These are phyloP conservation scores for Hordeum marinum DNA, from an alignment of 176 grass and related monocot species.

Conservation along the genomic window DNA sequence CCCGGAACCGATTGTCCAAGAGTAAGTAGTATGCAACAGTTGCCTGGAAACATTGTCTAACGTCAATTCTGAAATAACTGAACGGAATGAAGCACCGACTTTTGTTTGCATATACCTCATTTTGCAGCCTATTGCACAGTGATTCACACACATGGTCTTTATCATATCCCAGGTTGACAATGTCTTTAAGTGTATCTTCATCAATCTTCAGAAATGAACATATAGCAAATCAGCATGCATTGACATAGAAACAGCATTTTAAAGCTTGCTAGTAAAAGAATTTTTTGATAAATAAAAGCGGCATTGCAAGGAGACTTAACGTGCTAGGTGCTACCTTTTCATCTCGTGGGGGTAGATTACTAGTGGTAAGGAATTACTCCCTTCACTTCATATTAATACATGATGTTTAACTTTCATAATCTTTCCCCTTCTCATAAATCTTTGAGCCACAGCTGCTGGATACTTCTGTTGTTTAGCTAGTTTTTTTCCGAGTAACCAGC, in stretches of 20 bases:
- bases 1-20: slow-evolving; percentile 86
- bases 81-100: slow-evolving; percentile 5
- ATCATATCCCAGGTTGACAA: slow-evolving; percentile 78
- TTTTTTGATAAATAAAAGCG: background rate
- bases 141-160: slow-evolving; percentile 78
- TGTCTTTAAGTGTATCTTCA: slow-evolving; percentile 78
- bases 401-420: background rate
- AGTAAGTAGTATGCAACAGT: slow-evolving; percentile 96
- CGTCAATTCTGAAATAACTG: slow-evolving; percentile 20
- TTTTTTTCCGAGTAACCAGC: too few relatives aligned
- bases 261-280: background rate
- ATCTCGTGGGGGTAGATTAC: background rate
- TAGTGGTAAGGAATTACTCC: slow-evolving; percentile 3
- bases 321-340: background rate
- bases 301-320: slow-evolving; percentile 10
- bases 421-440: background rate
- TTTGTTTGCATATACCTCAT: slow-evolving; percentile 64
- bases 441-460: background rate
- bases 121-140: slow-evolving; percentile 71
- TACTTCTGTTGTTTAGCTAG: background rate
- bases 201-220: slow-evolving; percentile 66
- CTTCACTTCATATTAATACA: background rate
- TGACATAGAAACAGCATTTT: background rate
- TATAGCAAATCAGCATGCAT: slow-evolving; percentile 25
- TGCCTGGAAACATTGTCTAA: slow-evolving; percentile 52